A percentile compares a stretch with the other conserved stretches of the same genome.
These are phyloP conservation scores for Melanomma pulvis-pyrius DNA, from an alignment of 495 filamentous ascomycete species.

Conservation along the genomic window DNA sequence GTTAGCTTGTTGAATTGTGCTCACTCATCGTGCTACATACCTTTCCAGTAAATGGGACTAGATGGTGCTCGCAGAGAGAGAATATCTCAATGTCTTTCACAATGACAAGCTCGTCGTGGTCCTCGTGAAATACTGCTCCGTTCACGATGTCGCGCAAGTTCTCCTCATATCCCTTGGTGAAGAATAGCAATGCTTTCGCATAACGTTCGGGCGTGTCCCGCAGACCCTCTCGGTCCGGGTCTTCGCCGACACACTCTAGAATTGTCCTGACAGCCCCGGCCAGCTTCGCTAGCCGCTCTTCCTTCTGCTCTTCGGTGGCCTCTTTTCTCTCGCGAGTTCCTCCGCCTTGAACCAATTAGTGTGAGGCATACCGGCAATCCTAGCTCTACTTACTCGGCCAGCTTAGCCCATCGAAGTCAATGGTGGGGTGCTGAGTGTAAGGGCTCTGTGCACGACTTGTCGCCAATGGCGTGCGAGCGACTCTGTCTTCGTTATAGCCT, in stretches of 20 bases:
- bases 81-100: slow-evolving; percentile 98
- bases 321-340: slow-evolving; percentile 82
- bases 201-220: slow-evolving; percentile 86
- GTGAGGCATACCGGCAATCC: background rate
- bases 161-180: slow-evolving; percentile 99
- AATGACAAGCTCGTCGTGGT: slow-evolving; percentile 95
- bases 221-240: slow-evolving; percentile 88
- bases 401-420: slow-evolving; percentile 76
- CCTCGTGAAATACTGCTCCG: slow-evolving; percentile 92
- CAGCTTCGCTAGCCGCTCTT: slow-evolving; percentile 72
- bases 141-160: slow-evolving; percentile 93
- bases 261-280: slow-evolving; percentile 86
- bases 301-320: slow-evolving; percentile 72
- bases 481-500: slow-evolving; percentile 73
- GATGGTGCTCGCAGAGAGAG: slow-evolving; percentile 94
- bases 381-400: slow-evolving; percentile 61
- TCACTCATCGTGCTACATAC: slow-evolving; percentile 48
- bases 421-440: slow-evolving; percentile 66
- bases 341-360: slow-evolving; percentile 55
- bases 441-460: slow-evolving; percentile 60
- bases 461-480: slow-evolving; percentile 51
- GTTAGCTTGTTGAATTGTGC: slow-evolving; percentile 2
- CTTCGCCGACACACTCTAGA: slow-evolving; percentile 93
- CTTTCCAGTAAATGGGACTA: slow-evolving; percentile 95
- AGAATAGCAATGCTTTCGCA: slow-evolving; percentile 95